Percentiles rank a stretch among this genome's conserved stretches.
Conservation (phyloP, 148 eudicot genomes). For the Vaccinium darrowii region DNA sequence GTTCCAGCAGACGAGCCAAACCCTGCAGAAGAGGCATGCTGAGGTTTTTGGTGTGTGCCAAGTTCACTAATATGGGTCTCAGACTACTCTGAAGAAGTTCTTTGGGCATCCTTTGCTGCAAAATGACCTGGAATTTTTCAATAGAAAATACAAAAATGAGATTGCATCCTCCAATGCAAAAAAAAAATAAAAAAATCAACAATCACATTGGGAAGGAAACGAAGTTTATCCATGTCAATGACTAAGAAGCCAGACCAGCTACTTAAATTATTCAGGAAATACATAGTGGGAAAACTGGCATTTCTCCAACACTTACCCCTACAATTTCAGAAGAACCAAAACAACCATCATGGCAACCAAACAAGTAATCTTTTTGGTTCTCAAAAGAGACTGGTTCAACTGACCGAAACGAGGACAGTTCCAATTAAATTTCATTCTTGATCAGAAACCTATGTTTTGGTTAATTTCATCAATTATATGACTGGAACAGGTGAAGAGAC, state of each 20-base stretch:
- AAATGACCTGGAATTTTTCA: constrained; percentile 57
- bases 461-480: background rate
- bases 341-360: background rate
- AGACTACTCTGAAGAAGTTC: constrained; percentile 97
- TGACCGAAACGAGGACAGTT: background rate
- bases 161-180: background rate
- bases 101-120: constrained; percentile 97
- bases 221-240: background rate
- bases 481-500: background rate
- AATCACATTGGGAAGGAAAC: background rate
- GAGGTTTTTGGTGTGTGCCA: constrained; percentile 93
- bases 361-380: background rate
- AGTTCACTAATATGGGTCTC: constrained; percentile 88
- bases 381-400: background rate
- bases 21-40: constrained; percentile 98
- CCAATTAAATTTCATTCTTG: background rate
- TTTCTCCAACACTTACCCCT: background rate
- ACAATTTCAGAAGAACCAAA: background rate
- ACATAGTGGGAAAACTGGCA: background rate
- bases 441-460: background rate
- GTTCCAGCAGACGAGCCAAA: constrained; percentile 94
- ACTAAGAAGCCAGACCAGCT: background rate
- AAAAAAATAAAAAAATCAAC: background rate
- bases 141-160: constrained; percentile 12
- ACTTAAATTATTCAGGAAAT: background rate